Base-by-base conservation (phyloP, 2,329 filamentous ascomycete species). In the Zymoseptoria pseudotritici region DNA sequence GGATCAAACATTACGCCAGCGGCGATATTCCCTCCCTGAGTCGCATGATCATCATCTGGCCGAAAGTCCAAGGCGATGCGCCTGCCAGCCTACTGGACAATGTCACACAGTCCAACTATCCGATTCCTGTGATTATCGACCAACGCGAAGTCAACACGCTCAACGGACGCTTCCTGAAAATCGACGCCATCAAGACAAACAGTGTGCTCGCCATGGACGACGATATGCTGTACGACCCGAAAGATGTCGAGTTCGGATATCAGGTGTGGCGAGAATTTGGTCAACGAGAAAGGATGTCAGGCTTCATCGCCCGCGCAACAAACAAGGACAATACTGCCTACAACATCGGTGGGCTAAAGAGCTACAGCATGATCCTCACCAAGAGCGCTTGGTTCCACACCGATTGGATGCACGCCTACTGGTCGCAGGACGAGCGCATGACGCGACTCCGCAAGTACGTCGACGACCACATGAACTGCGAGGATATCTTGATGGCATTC, bases 401-500 rank as follows among this genome's bases (percentile, higher is more conserved):
- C 22, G 52, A 53, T 19, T 53, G 52, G 52, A 53, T 53, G 52
- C 20, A 53, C 8, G 52, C 52, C 11, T 53, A 53, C 52, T 53
- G 52, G 52, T 26, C 20, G n/a, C 11, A 24, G 11, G 52, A 53
- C 52, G 22, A n/a, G 22, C 22, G 22, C 20, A 50, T 56, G 21
- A 50, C 21, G n/a, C 31, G 24, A 9, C 42, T 56, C 6, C 29
- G 55, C 20, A 29, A 50, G 2, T 56, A 56, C 13, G 55, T 56
- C 21, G 55, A 56, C 5, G 42, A 20, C 13, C 36, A 49, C 10
- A 56, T 50, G 20, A 42, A 50, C 13, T 57, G 55, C 26, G 55
- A 57, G 31, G 55, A 57, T 24, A 57, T 57, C 49, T n/a, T 50
- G 20, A 53, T 57, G 55, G 55, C 55, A 17, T 57, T 52, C 55